Base-by-base conservation (phyloP, 768 basidiomycete genomes). In the Podaxis pistillaris region DNA sequence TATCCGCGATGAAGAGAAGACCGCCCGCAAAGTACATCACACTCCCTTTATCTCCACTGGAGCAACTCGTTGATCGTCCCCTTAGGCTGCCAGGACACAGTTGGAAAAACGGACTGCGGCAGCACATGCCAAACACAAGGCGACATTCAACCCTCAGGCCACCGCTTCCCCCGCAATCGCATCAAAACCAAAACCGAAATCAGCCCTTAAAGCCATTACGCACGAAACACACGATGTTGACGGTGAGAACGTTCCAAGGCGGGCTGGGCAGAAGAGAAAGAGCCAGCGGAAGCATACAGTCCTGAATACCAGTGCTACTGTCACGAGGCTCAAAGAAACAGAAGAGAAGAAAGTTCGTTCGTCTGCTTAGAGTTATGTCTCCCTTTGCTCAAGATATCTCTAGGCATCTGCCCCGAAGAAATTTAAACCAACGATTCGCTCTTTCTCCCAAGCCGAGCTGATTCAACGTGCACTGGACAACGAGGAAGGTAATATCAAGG, bases 381-480 rank as follows among this genome's bases (percentile, higher is more conserved):
- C 12, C 49, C 9, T 58, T 44, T 58, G 40, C 19, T 46, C 28
- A 52, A 53, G 22, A 36, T 54, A 15, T 57, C 60, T 37, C 7
- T 56, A 88, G 86, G 84, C 86, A 12, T 78, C 86, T 0, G 77
- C 79, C 38, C 84, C 88, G 1, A 91, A 87, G 75, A 89, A 87
- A 67, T 69, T 74, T 6, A 90, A 86, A 68, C 72, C 73, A 2
- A 79, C 78, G 58, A 79, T 75, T 24, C 86, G 80, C 33, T 72
- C 76, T 4, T 82, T 80, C 49, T 92, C 92, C 0, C 94, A 96
- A 68, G 89, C 84, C n/a, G 91, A 95, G 68, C 82, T 95, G 7
- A 89, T 96, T 61, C 86, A 86, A 1, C 85, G 85, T 6, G 94
- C 94, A 0, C 83, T 95, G 17, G 91, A 94, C 68, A 92, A 87